These are phyloP conservation scores for Plasmodium vivax DNA, from an alignment of 169 alveolate species.

Conservation along the genomic window DNA sequence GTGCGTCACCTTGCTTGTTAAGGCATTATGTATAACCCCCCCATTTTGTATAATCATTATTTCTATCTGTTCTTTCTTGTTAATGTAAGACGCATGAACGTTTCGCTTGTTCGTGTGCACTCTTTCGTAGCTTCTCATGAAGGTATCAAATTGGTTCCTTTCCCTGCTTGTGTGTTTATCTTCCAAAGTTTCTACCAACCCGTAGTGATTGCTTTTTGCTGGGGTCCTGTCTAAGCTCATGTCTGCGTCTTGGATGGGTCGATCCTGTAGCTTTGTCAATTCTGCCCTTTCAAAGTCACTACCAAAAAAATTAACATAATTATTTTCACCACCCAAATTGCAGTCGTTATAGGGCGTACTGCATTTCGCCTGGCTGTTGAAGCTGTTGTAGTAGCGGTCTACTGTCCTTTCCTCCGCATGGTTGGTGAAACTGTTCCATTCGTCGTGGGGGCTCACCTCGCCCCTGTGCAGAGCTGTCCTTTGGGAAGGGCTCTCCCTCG, in stretches of 20 bases:
- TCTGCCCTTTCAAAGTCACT: background rate
- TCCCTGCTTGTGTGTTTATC: background rate
- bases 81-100: slow-evolving; percentile 36
- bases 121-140: slow-evolving; percentile 1
- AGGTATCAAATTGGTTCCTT: slow-evolving; percentile 4
- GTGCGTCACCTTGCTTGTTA: slow-evolving; percentile 58
- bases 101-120: background rate
- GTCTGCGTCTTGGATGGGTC: background rate
- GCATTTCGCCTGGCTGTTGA: background rate
- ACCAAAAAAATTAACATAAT: background rate
- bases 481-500: background rate
- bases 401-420: background rate
- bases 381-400: background rate
- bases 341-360: background rate
- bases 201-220: background rate
- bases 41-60: slow-evolving; percentile 68
- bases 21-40: slow-evolving; percentile 52
- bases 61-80: slow-evolving; percentile 65
- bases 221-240: slow-evolving; percentile 22
- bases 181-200: background rate
- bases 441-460: background rate
- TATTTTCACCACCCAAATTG: background rate
- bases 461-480: background rate
- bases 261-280: background rate
- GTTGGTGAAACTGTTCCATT: background rate